Percentiles rank a stretch among this genome's conserved stretches.
Evolutionary conservation across 169 alveolate genomes (phyloP).

Genomic region (Cryptosporidium felis): DNA sequence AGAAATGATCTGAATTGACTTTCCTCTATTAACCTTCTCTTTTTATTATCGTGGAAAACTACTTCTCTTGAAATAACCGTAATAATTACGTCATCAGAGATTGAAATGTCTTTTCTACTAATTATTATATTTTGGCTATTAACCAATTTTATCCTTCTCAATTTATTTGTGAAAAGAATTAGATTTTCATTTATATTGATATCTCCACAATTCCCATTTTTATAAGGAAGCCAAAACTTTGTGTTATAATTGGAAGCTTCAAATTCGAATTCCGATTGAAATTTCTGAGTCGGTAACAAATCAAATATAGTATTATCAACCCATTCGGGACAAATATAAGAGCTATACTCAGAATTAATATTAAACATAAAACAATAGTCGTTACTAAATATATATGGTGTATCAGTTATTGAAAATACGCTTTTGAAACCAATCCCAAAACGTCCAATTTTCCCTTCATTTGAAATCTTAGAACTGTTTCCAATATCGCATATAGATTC

Average conservation of each 20-base stretch:
- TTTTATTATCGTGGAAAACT: background rate
- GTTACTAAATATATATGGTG: conserved; percentile 77
- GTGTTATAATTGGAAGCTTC: background rate
- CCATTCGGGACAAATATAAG: conserved; percentile 62
- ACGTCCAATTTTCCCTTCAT: conserved; percentile 67
- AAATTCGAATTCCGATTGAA: background rate
- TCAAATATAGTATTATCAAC: background rate
- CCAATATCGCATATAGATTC: conserved; percentile 75
- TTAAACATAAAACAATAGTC: conserved; percentile 62
- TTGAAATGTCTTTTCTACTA: background rate
- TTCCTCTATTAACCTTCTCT: background rate
- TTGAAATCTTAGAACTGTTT: conserved; percentile 52
- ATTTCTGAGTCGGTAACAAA: conserved; percentile 1
- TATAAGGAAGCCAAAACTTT: conserved; percentile 58
- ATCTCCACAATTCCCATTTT: background rate
- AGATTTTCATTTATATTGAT: background rate
- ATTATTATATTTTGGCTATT: background rate
- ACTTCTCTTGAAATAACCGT: background rate
- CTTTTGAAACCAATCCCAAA: conserved; percentile 79
- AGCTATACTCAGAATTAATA: background rate
- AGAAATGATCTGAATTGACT: conserved; percentile 7
- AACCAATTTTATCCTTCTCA: conserved; percentile 11
- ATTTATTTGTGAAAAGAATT: conserved; percentile 41
- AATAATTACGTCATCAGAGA: background rate
- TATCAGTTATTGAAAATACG: conserved; percentile 74